phyloP scores from a whole-genome alignment of 2,329 filamentous ascomycete genomes.

The Penicillium nordicum region DNA sequence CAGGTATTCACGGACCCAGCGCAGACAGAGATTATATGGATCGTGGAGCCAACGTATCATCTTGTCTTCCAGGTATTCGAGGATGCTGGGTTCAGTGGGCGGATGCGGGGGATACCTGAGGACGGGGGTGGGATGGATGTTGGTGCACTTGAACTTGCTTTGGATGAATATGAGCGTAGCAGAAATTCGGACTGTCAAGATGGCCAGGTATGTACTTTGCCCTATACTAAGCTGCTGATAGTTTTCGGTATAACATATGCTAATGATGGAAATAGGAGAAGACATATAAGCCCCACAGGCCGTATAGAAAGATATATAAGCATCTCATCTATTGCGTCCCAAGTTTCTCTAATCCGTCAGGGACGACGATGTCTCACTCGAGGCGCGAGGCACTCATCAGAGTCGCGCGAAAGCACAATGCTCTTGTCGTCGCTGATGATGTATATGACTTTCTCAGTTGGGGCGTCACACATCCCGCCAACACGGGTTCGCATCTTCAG shows the following conservation, averaged over 20 bases:
- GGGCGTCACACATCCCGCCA: constrained; percentile 28
- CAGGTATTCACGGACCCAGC: constrained; percentile 73
- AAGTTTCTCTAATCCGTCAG: constrained; percentile 21
- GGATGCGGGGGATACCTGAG: constrained; percentile 67
- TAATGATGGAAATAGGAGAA: constrained; percentile 32
- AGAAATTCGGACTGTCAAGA: background rate
- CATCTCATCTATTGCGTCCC: constrained; percentile 24
- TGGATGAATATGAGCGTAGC: constrained; percentile 46
- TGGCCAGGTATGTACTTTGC: background rate
- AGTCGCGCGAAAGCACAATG: constrained; percentile 70
- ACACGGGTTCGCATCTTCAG: constrained; percentile 30
- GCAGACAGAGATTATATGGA: constrained; percentile 70
- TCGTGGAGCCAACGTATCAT: constrained; percentile 76
- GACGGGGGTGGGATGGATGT: constrained; percentile 74
- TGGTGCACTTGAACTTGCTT: constrained; percentile 50
- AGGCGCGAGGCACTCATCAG: constrained; percentile 64
- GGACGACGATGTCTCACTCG: constrained; percentile 9
- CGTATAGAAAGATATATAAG: constrained; percentile 16
- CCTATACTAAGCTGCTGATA: no score
- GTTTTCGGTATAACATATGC: constrained; percentile 45
- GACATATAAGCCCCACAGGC: constrained; percentile 9
- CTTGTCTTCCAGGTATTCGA: constrained; percentile 75
- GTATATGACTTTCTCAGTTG: constrained; percentile 89
- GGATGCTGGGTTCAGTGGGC: constrained; percentile 67
- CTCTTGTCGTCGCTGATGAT: constrained; percentile 76